Conservation (phyloP, 2,329 filamentous ascomycete genomes). For the Apiospora pterosperma region DNA sequence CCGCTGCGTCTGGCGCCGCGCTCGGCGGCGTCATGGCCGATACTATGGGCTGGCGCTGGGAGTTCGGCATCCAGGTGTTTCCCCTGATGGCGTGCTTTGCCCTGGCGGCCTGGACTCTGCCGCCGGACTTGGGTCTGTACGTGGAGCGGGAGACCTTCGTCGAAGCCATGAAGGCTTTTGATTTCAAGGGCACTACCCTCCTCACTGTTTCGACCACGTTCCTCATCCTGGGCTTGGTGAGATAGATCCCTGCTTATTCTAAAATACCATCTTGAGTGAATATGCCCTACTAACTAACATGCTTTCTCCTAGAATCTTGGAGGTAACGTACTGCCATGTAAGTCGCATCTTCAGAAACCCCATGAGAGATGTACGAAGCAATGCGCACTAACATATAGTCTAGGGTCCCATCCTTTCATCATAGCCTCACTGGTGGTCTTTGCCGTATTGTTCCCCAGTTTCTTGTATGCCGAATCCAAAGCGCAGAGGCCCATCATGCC, state of each 20-base stretch:
- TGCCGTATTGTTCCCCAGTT: constrained; percentile 43
- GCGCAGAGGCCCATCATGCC: constrained; percentile 59
- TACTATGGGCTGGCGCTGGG: constrained; percentile 69
- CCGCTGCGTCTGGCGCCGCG: constrained; percentile 59
- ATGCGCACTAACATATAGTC: background rate
- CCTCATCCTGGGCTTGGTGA: constrained; percentile 55
- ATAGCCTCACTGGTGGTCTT: constrained; percentile 48
- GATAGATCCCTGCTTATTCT: constrained; percentile 16
- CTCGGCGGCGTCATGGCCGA: constrained; percentile 69
- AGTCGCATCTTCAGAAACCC: constrained; percentile 17
- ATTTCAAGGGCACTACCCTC: constrained; percentile 51
- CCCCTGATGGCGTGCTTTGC: constrained; percentile 43
- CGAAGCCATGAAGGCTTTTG: constrained; percentile 53
- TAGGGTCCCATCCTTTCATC: constrained; percentile 57
- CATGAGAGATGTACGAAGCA: background rate
- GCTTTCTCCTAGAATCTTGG: constrained; percentile 47
- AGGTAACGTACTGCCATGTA: constrained; percentile 60
- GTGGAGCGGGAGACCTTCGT: constrained; percentile 40
- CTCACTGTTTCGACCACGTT: constrained; percentile 52
- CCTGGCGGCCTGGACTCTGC: constrained; percentile 45
- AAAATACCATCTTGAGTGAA: background rate
- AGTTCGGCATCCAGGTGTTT: constrained; percentile 61
- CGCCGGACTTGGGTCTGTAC: constrained; percentile 48
- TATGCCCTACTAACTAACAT: background rate
- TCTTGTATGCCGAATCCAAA: constrained; percentile 49